Conservation (phyloP, 2,329 filamentous ascomycete genomes). For the Pseudogymnoascus sp. region DNA sequence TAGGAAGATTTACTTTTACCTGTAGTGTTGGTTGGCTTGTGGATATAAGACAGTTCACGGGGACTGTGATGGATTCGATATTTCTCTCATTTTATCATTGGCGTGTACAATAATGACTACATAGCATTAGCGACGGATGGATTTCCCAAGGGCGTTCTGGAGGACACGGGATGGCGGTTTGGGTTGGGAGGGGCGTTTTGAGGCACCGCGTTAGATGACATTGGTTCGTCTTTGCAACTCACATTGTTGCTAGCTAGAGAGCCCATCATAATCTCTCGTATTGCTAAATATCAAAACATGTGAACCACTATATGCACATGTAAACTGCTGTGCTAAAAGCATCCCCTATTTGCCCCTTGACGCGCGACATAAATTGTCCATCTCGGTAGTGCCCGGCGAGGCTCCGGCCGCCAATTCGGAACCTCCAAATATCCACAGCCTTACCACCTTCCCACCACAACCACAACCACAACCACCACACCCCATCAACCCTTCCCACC, state of each 20-base stretch:
- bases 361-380: not conserved
- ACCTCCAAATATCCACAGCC: conserved; percentile 5
- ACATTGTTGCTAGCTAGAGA: not conserved
- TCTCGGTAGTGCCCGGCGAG: conserved; percentile 3
- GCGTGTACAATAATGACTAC: conserved; percentile 2
- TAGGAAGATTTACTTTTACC: not conserved
- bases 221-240: not conserved
- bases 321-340: not conserved
- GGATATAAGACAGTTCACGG: not conserved
- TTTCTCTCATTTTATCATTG: conserved; percentile 7
- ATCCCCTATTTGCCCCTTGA: not conserved
- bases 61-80: not conserved
- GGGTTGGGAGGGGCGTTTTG: not conserved
- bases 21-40: not conserved
- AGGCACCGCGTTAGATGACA: not conserved
- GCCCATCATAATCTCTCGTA: not conserved
- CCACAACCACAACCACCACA: not conserved
- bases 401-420: not conserved
- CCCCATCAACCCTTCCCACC: not conserved
- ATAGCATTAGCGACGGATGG: conserved; percentile 6
- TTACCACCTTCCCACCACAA: not conserved
- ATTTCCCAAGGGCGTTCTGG: conserved; percentile 3
- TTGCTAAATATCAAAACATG: not conserved
- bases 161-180: not conserved
- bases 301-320: not conserved